Evolutionary conservation across 768 basidiomycete species (phyloP).

Genomic region (Lactarius evosmus): DNA sequence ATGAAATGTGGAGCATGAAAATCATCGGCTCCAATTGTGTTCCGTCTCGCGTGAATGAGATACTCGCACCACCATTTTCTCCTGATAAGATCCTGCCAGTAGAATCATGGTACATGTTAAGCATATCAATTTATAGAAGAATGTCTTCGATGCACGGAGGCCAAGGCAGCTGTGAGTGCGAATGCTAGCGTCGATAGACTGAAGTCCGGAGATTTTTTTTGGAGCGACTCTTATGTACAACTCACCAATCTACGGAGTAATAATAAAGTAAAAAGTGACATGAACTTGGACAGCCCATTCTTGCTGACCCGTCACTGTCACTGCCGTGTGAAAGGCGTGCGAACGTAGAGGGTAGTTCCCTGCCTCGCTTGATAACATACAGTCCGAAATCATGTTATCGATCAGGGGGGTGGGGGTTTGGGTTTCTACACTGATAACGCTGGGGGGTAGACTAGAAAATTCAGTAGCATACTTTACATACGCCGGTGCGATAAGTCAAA

Average conservation of each 20-base stretch:
- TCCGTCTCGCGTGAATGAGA: background rate
- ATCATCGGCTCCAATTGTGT: background rate
- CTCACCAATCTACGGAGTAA: too few relatives aligned
- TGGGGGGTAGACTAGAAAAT: background rate
- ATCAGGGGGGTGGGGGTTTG: background rate
- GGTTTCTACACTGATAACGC: background rate
- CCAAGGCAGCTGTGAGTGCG: background rate
- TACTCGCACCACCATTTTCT: background rate
- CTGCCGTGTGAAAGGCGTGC: background rate
- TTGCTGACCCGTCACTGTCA: background rate
- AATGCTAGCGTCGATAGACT: too few relatives aligned
- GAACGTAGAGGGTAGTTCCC: background rate
- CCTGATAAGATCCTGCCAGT: background rate
- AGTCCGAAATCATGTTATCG: background rate
- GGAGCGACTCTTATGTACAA: too few relatives aligned
- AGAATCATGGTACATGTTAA: background rate
- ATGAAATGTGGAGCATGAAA: background rate
- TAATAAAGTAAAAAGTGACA: too few relatives aligned
- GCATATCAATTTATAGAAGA: background rate
- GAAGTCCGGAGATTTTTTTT: too few relatives aligned
- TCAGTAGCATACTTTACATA: slow-evolving; percentile 19
- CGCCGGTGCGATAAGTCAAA: background rate
- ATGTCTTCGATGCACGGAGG: background rate
- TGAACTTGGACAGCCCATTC: background rate
- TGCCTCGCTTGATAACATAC: background rate